Evolutionary conservation across 495 filamentous ascomycete genomes (phyloP).

Genomic region (Penicillium argentinense): DNA sequence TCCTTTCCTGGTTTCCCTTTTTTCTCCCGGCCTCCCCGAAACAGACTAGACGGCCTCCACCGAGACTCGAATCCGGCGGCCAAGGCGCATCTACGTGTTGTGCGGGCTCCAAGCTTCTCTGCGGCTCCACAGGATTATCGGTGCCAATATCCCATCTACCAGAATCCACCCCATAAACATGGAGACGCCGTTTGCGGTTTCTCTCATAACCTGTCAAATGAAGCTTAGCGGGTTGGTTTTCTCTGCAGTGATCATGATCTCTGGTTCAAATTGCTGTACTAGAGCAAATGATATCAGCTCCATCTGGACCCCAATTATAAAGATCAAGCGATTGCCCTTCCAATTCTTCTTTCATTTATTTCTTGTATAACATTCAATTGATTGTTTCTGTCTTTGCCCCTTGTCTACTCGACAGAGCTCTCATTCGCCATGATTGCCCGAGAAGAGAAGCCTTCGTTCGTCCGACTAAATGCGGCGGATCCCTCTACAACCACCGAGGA

Average conservation of each 20-base stretch:
- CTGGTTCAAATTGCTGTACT: no score
- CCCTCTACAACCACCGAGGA: constrained; percentile 7
- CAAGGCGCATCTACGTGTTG: not conserved
- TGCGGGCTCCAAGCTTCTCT: not conserved
- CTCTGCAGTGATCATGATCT: no score
- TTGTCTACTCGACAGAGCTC: no score
- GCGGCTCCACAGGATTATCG: no score
- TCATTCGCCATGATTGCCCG: not conserved
- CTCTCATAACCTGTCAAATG: constrained; percentile 9
- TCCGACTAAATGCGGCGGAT: constrained; percentile 10
- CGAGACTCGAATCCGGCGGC: not conserved
- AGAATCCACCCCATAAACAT: not conserved
- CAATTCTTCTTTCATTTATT: no score
- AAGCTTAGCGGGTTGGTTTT: no score
- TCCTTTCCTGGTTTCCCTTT: no score
- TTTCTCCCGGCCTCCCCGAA: not conserved
- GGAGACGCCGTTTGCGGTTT: not conserved
- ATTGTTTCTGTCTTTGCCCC: no score
- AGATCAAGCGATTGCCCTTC: not conserved
- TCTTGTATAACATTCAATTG: no score
- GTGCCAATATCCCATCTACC: no score
- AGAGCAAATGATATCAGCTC: no score
- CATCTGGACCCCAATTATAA: no score
- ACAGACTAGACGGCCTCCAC: not conserved
- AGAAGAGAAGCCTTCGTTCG: constrained; percentile 1